phyloP scores from a whole-genome alignment of 352 stramenopile species.

The Globisporangium splendens region DNA sequence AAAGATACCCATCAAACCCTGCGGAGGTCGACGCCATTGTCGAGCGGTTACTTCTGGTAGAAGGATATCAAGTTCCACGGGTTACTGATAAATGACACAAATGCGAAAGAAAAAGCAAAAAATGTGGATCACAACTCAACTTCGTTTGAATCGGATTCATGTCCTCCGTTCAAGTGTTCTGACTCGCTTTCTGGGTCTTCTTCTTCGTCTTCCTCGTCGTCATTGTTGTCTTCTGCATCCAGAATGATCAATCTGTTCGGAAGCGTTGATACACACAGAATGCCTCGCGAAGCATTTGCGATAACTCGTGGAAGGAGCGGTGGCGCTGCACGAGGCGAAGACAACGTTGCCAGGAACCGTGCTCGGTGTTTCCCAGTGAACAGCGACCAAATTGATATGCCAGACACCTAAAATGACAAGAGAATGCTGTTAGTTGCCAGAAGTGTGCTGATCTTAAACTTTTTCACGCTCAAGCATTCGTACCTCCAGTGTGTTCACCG shows the following conservation, averaged over 20 bases:
- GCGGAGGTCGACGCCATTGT: constrained; percentile 46
- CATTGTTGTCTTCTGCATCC: constrained; percentile 56
- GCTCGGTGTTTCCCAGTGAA: constrained; percentile 9
- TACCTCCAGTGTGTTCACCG: background rate
- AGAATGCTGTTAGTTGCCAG: background rate
- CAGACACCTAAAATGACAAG: background rate
- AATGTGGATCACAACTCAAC: constrained; percentile 17
- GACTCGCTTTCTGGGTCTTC: background rate
- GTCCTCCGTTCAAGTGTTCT: background rate
- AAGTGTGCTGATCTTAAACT: too few species aligned
- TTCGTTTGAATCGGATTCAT: constrained; percentile 26
- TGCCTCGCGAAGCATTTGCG: constrained; percentile 45
- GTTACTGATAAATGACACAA: background rate
- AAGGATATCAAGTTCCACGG: constrained; percentile 40
- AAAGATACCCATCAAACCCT: constrained; percentile 30
- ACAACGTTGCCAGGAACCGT: constrained; percentile 17
- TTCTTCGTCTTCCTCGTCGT: constrained; percentile 28
- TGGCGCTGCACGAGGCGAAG: background rate
- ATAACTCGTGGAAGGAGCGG: constrained; percentile 23
- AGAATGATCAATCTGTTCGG: constrained; percentile 40
- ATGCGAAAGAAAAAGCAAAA: background rate
- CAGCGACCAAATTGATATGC: background rate
- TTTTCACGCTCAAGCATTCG: background rate
- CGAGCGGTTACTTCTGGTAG: constrained; percentile 38
- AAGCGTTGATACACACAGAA: constrained; percentile 41